A percentile compares a stretch with the other conserved stretches of the same genome.
Evolutionary conservation across 805 yeast species (phyloP).

Genomic region (Wickerhamiella cacticola): DNA sequence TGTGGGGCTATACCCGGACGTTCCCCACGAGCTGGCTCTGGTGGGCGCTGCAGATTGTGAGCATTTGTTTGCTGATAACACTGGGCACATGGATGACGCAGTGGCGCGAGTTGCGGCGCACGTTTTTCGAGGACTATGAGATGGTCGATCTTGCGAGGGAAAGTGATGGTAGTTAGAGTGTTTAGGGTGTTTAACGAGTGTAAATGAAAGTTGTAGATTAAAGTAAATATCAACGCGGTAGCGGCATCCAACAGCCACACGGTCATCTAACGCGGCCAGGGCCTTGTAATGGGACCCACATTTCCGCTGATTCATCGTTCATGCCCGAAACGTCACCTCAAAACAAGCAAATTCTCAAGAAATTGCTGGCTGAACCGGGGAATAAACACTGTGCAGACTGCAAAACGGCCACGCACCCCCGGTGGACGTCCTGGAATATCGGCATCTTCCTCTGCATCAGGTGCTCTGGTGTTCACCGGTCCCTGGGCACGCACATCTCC

Average conservation of each 20-base stretch:
- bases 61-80: conserved; percentile 56
- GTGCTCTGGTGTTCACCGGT: conserved; percentile 91
- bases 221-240: too few relatives aligned
- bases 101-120: conserved; percentile 81
- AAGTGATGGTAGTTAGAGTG: not conserved
- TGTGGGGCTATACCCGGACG: conserved; percentile 48
- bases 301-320: not conserved
- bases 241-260: too few relatives aligned
- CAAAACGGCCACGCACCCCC: conserved; percentile 75
- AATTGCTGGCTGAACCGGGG: conserved; percentile 60
- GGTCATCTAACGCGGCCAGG: too few relatives aligned
- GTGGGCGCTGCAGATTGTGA: conserved; percentile 70
- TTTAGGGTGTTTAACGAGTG: too few relatives aligned
- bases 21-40: conserved; percentile 66
- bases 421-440: conserved; percentile 96
- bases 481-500: conserved; percentile 91
- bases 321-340: conserved; percentile 31
- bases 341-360: conserved; percentile 60
- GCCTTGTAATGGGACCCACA: not conserved
- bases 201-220: too few relatives aligned
- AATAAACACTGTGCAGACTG: conserved; percentile 86
- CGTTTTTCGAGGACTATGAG: conserved; percentile 65
- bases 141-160: conserved; percentile 19
- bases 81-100: conserved; percentile 83
- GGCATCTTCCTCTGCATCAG: conserved; percentile 84